Percentiles rank a stretch among this genome's conserved stretches.
phyloP scores from a whole-genome alignment of 1,284 basidiomycete species.

The Marasmius fiardii region DNA sequence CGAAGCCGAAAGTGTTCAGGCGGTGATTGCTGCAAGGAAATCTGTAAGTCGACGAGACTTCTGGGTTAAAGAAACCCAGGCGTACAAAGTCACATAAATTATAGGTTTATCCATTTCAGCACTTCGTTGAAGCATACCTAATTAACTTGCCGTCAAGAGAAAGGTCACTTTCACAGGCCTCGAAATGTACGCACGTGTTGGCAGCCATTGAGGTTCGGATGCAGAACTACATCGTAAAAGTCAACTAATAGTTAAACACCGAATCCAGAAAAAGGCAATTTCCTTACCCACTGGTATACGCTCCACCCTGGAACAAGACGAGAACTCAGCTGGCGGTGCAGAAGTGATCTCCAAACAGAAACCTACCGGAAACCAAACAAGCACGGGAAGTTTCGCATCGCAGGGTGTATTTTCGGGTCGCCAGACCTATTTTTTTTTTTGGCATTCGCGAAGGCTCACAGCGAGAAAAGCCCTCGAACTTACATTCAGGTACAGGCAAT shows the following conservation, averaged over 20 bases:
- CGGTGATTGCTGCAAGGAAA: slow-evolving; percentile 45
- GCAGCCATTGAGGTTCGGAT: slow-evolving; percentile 38
- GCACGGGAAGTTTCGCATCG: slow-evolving; percentile 38
- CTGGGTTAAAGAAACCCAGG: slow-evolving; percentile 1
- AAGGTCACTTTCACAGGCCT: background rate
- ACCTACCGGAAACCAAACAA: slow-evolving; percentile 52
- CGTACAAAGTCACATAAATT: slow-evolving; percentile 52
- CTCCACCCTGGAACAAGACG: slow-evolving; percentile 42
- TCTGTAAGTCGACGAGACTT: slow-evolving; percentile 1
- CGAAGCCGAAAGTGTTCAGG: slow-evolving; percentile 58
- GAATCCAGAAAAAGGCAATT: background rate
- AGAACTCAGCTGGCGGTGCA: background rate
- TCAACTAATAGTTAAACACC: background rate
- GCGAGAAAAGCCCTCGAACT: slow-evolving; percentile 8
- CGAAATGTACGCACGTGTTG: slow-evolving; percentile 35
- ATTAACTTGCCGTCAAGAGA: background rate
- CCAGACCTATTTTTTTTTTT: slow-evolving; percentile 32
- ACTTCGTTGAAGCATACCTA: slow-evolving; percentile 50
- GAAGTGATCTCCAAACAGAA: background rate
- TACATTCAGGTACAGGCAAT: slow-evolving; percentile 56
- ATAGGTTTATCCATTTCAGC: slow-evolving; percentile 45
- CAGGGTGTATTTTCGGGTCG: slow-evolving; percentile 34
- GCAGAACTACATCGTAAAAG: slow-evolving; percentile 30
- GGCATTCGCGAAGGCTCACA: background rate
- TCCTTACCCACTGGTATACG: slow-evolving; percentile 41